A percentile compares a stretch with the other conserved stretches of the same genome.
Conservation (phyloP, 257 asterid species). For the Verbena officinalis region DNA sequence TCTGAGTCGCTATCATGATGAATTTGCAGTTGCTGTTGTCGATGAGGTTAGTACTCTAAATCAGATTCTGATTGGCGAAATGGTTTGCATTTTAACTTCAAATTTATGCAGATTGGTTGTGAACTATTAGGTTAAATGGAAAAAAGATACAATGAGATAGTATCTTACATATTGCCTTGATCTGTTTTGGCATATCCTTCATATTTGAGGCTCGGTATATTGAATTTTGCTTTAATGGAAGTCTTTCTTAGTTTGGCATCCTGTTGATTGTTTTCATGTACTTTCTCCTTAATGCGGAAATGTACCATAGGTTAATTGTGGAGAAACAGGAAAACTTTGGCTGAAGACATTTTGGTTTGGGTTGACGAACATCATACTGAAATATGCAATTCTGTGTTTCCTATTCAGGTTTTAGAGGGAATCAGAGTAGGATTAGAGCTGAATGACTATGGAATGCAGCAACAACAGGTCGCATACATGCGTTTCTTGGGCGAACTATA, state of each 20-base stretch:
- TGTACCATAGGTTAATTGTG: constrained; percentile 3
- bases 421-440: constrained; percentile 85
- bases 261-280: background rate
- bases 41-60: constrained; percentile 77
- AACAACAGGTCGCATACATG: constrained; percentile 85
- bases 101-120: constrained; percentile 3
- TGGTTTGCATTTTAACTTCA: constrained; percentile 10
- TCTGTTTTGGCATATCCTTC: background rate
- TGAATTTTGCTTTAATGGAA: background rate
- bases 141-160: constrained; percentile 1
- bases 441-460: constrained; percentile 96
- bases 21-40: constrained; percentile 87
- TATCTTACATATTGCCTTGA: constrained; percentile 23
- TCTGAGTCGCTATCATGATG: constrained; percentile 93
- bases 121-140: constrained; percentile 7
- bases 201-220: constrained; percentile 6
- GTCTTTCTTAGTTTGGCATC: constrained; percentile 9
- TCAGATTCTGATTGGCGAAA: background rate
- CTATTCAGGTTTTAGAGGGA: constrained; percentile 90
- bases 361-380: constrained; percentile 27
- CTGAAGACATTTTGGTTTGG: constrained; percentile 5
- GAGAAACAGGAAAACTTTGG: constrained; percentile 13
- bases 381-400: constrained; percentile 22
- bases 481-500: constrained; percentile 96
- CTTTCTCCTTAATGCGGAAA: constrained; percentile 13